Conservation (phyloP, 257 asterid species). For the Craterostigma plantagineum region DNA sequence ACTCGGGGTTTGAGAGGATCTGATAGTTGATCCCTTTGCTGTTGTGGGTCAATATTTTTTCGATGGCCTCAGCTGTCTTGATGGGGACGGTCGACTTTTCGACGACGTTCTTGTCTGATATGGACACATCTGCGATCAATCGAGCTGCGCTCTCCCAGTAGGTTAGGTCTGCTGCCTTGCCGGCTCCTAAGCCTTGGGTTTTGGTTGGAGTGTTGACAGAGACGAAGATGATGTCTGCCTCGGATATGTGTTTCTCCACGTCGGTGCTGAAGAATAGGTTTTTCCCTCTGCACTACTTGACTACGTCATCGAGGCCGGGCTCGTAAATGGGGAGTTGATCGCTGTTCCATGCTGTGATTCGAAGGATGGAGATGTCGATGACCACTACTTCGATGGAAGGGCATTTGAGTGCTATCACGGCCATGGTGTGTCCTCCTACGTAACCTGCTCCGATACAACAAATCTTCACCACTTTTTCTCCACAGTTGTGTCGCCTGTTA, state of each 20-base stretch:
- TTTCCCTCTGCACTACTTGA: conserved; percentile 44
- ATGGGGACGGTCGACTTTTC: conserved; percentile 56
- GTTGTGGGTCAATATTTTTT: conserved; percentile 38
- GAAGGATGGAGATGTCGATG: conserved; percentile 25
- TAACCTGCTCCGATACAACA: conserved; percentile 39
- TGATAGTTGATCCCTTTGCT: conserved; percentile 38
- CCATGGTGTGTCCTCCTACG: conserved; percentile 40
- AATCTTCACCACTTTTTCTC: conserved; percentile 21
- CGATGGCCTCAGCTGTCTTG: conserved; percentile 55
- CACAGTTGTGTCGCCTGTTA: too few species aligned
- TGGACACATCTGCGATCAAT: conserved; percentile 48
- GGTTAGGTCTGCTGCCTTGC: conserved; percentile 45
- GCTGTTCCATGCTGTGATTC: conserved; percentile 36
- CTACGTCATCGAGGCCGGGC: conserved; percentile 51
- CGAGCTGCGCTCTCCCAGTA: conserved; percentile 60
- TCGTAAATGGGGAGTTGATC: conserved; percentile 52
- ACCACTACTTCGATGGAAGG: conserved; percentile 30
- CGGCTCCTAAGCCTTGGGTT: conserved; percentile 49
- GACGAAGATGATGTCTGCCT: conserved; percentile 41
- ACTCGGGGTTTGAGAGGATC: conserved; percentile 43
- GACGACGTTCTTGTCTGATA: conserved; percentile 35
- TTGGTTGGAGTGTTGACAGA: conserved; percentile 51
- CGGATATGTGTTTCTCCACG: conserved; percentile 33
- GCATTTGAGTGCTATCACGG: conserved; percentile 31
- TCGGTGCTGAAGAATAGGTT: conserved; percentile 43